Evolutionary conservation across 1,284 basidiomycete genomes (phyloP), one percentile per base, ranked within the genome.

Genomic region (Amylostereum areolatum): DNA sequence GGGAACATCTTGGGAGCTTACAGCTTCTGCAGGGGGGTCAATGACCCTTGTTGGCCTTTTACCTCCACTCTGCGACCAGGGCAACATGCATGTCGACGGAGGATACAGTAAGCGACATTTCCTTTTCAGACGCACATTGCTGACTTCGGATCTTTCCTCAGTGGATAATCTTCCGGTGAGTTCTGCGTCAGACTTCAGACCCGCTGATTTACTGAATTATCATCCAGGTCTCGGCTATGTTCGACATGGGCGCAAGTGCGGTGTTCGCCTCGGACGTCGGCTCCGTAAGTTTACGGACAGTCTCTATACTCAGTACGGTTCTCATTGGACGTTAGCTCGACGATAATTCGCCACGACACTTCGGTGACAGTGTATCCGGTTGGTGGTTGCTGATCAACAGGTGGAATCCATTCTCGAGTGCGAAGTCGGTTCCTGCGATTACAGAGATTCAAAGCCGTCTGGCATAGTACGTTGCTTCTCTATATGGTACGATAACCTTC

Each of bases 261-360:
- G 89, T 99, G n/a, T 92, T 99, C 61, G 96, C 97, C 0, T 88
- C 85, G 33, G 97, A 99, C 62, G 97, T 99, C 42, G 96, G 92
- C 46, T 86, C 89, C 30, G 91, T 92, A 62, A 61, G 83, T 72
- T 7, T 5, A 24, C 43, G 36, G 30, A 6, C 31, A 29, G 2
- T 36, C 36, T 8, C 10, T 33, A 9, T 34, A 2, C n/a, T 18
- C n/a, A 28, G 11, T 8, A 43, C 36, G 5, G 7, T 35, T 33
- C 40, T 55, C 9, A 55, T 32, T 41, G n/a, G 2, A 18, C 47
- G 35, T 31, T 53, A 85, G 88, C 71, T 94, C 50, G 95, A 98
- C 63, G 97, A 99, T 64, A 98, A 96, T 53, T 92, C 90, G 1
- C 92, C 95, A 0, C 80, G 96, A 37, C 86, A 89, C 58, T 98